A percentile compares a stretch with the other conserved stretches of the same genome.
phyloP scores from a whole-genome alignment of 768 basidiomycete genomes.

The Hypholoma sublateritium region DNA sequence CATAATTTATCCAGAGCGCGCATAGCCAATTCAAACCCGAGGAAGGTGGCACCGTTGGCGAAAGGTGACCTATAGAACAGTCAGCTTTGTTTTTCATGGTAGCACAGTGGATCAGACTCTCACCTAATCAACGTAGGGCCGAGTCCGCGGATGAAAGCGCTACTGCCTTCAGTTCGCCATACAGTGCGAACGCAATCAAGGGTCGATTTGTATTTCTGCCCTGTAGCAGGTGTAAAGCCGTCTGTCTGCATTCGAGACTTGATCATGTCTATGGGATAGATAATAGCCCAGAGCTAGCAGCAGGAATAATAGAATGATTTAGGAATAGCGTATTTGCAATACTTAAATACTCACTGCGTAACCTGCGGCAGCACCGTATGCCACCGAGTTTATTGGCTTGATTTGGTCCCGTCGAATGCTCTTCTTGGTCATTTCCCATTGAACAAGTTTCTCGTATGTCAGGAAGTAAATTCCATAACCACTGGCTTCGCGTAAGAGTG shows the following conservation, averaged over 20 bases:
- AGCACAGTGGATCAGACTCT: conserved; percentile 13
- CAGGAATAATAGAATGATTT: conserved; percentile 5
- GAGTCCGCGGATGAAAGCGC: conserved; percentile 90
- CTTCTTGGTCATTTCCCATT: conserved; percentile 76
- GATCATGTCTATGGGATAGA: conserved; percentile 96
- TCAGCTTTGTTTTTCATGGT: background rate
- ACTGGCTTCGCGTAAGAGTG: conserved; percentile 77
- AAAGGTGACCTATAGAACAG: conserved; percentile 75
- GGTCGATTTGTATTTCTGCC: conserved; percentile 81
- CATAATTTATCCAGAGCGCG: conserved; percentile 53
- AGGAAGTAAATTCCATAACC: conserved; percentile 91
- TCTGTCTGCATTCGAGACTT: conserved; percentile 98
- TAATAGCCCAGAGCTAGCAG: conserved; percentile 79
- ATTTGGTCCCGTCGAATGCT: conserved; percentile 77
- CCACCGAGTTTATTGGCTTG: conserved; percentile 70
- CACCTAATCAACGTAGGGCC: conserved; percentile 90
- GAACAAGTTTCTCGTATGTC: conserved; percentile 90
- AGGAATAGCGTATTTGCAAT: background rate
- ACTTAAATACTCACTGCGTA: conserved; percentile 64
- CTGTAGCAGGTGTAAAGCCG: conserved; percentile 71
- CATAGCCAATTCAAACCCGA: conserved; percentile 93
- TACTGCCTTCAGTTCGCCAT: conserved; percentile 79
- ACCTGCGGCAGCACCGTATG: conserved; percentile 91
- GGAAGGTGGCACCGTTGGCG: conserved; percentile 95
- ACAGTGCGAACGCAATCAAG: conserved; percentile 82